Evolutionary conservation across 192 early-diverging fungal genomes (phyloP), one percentile per base, ranked within the genome.

Genomic region (Lobosporangium transversale): DNA sequence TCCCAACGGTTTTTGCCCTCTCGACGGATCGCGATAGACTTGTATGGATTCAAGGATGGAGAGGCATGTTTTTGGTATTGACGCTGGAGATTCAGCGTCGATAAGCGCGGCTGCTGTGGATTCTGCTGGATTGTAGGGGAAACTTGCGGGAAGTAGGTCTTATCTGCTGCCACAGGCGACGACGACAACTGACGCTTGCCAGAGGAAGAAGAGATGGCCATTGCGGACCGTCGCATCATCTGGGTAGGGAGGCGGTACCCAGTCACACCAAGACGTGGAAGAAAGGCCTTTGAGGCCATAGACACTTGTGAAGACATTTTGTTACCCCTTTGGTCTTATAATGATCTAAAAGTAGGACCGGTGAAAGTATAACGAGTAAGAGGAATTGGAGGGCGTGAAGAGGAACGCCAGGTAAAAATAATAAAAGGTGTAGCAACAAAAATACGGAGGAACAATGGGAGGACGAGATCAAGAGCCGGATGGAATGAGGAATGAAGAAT

Each of bases 1-100:
- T 99, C 97, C 97, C 97, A 99, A 30, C 92, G 84, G 84, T 96
- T 97, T 83, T 99, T 99, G 86, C 92, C 92, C 81, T 99, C 97
- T 47, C 95, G 83, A 4, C 97, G 91, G 67, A 98, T 90, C 10
- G 91, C 97, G 26, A 98, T 80, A 5, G 80, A 71, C 61, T 78
- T 70, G 64, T 65, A 76, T 7, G 66, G 76, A 52, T 79, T 70
- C 45, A 66, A 24, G 21, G 68, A 79, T 18, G 50, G 12, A 18
- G 63, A 61, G 23, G 73, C 67, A 35, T 76, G 73, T 54, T 76
- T 76, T 49, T 76, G 73, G 65, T 57, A 51, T 40, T 67, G 71
- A 56, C 66, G 70, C 37, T 75, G 73, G 35, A 67, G 63, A 3
- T 56, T 32, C 30, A 47, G 27, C 23, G 51, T 31, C 11, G 53